phyloP scores from a whole-genome alignment of 345 rosid species.

The Excoecaria cochinchinensis region DNA sequence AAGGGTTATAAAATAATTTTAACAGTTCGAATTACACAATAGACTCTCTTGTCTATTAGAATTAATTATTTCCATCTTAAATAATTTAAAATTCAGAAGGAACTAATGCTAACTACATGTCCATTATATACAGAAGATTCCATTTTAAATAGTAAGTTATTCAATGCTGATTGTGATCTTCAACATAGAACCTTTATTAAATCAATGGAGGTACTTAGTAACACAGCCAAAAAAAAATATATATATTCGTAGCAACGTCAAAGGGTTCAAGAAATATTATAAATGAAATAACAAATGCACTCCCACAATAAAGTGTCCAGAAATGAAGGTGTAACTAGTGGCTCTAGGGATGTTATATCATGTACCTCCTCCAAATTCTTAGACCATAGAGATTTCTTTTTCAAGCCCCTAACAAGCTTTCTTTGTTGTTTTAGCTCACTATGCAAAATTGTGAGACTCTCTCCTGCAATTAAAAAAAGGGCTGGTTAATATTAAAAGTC shows the following conservation, averaged over 20 bases:
- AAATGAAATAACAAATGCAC: neutral
- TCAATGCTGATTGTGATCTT: neutral
- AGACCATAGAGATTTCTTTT: constrained; percentile 92
- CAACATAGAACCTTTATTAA: neutral
- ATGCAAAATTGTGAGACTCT: constrained; percentile 53
- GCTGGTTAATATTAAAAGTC: constrained; percentile 1
- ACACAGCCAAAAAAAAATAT: neutral
- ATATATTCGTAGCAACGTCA: neutral
- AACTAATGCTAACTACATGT: neutral
- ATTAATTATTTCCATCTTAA: no score
- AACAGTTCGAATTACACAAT: neutral
- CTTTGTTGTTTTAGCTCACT: constrained; percentile 69
- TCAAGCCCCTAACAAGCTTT: constrained; percentile 67
- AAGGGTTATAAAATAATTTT: constrained; percentile 5
- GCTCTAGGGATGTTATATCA: neutral
- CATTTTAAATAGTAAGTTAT: neutral
- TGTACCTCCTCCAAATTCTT: constrained; percentile 74
- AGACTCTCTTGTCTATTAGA: neutral
- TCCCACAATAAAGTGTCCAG: neutral
- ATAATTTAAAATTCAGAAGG: neutral
- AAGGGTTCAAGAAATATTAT: neutral
- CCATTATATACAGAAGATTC: neutral
- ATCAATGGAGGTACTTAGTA: neutral
- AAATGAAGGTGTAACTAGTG: neutral
- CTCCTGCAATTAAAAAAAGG: constrained; percentile 50